Conservation (phyloP, 208 protist genomes). For the Strigomonas galati region DNA sequence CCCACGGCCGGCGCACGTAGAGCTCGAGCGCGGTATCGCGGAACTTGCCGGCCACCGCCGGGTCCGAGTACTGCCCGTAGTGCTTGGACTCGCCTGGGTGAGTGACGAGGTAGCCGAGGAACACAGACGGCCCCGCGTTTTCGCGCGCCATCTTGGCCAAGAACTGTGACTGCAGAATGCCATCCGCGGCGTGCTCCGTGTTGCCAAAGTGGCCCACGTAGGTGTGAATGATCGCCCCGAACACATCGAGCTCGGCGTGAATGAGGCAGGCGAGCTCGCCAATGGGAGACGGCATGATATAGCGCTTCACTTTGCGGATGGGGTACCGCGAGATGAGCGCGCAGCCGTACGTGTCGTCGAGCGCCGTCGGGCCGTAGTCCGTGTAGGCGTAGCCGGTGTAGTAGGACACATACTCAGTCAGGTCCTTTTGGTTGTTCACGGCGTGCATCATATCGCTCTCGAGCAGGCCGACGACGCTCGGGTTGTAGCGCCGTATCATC, state of each 20-base stretch:
- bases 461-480: conserved; percentile 57
- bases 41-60: conserved; percentile 37
- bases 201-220: conserved; percentile 85
- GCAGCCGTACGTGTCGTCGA: conserved; percentile 85
- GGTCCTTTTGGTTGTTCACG: conserved; percentile 65
- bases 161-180: conserved; percentile 82
- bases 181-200: conserved; percentile 80
- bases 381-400: conserved; percentile 70
- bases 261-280: conserved; percentile 72
- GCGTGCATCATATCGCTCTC: conserved; percentile 79
- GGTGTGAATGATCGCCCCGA: conserved; percentile 52
- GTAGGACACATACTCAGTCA: conserved; percentile 78
- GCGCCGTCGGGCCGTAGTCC: conserved; percentile 66
- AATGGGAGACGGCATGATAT: conserved; percentile 69
- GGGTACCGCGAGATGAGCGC: conserved; percentile 76
- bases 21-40: conserved; percentile 64
- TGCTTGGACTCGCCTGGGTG: conserved; percentile 44
- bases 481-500: conserved; percentile 36
- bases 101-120: conserved; percentile 78
- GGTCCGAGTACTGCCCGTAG: conserved; percentile 56
- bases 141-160: conserved; percentile 37
- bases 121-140: conserved; percentile 66
- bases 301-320: conserved; percentile 53
- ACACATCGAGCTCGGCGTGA: conserved; percentile 67
- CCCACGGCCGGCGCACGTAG: conserved; percentile 58